These are phyloP conservation scores for Capronia coronata DNA, from an alignment of 2,329 filamentous ascomycete species.

Conservation along the genomic window DNA sequence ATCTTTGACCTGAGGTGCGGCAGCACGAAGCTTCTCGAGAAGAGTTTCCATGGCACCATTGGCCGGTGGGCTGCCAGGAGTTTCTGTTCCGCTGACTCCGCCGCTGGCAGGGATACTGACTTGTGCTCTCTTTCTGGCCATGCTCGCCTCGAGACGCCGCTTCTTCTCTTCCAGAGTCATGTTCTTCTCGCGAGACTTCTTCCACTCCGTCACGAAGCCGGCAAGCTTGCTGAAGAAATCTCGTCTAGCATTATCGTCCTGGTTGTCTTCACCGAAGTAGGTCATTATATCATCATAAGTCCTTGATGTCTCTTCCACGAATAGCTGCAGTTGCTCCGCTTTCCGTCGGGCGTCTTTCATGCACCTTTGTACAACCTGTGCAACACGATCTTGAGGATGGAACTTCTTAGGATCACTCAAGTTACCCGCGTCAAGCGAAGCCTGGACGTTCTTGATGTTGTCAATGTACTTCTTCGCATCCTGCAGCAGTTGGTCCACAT, in stretches of 20 bases:
- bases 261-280: conserved; percentile 90
- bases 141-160: conserved; percentile 79
- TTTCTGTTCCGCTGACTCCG: conserved; percentile 28
- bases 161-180: conserved; percentile 70
- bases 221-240: conserved; percentile 96
- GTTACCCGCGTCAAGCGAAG: conserved; percentile 85
- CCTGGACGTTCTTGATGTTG: conserved; percentile 90
- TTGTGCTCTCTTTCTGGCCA: conserved; percentile 71
- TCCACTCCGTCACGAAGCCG: conserved; percentile 86
- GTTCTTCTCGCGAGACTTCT: conserved; percentile 94
- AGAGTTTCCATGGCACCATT: conserved; percentile 94
- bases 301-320: conserved; percentile 84
- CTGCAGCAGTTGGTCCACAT: conserved; percentile 80
- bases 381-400: conserved; percentile 92
- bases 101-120: conserved; percentile 44
- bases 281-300: conserved; percentile 93
- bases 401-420: conserved; percentile 95
- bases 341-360: conserved; percentile 98
- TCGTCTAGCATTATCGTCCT: conserved; percentile 83
- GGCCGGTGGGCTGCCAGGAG: conserved; percentile 53
- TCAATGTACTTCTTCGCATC: conserved; percentile 91
- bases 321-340: conserved; percentile 90
- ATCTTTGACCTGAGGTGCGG: conserved; percentile 81
- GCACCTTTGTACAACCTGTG: conserved; percentile 78
- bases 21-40: conserved; percentile 87